Conservation (phyloP, 768 basidiomycete genomes). For the Suillus subaureus region DNA sequence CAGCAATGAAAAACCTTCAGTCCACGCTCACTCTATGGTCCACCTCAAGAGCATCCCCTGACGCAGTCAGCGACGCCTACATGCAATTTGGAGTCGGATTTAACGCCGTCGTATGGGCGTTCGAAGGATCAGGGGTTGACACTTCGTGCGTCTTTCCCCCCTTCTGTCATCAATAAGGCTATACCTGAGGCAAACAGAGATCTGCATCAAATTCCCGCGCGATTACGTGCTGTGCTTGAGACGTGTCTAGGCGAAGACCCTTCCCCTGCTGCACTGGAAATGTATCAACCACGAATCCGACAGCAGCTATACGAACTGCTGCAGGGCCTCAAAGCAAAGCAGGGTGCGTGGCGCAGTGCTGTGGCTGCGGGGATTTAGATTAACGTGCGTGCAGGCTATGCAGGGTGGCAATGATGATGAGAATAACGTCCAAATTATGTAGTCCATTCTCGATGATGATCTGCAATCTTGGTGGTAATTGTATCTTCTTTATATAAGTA, state of each 20-base stretch:
- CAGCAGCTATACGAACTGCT: conserved; percentile 40
- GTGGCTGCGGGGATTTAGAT: conserved; percentile 5
- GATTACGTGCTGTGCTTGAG: conserved; percentile 43
- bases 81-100: conserved; percentile 90
- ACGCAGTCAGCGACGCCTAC: conserved; percentile 86
- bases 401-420: conserved; percentile 10
- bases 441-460: neutral
- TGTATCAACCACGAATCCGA: conserved; percentile 42
- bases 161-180: conserved; percentile 8
- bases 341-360: conserved; percentile 37
- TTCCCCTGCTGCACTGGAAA: conserved; percentile 34
- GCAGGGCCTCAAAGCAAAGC: conserved; percentile 44
- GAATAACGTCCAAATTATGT: neutral
- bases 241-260: conserved; percentile 46
- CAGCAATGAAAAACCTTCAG: conserved; percentile 83
- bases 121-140: conserved; percentile 71
- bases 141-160: conserved; percentile 58
- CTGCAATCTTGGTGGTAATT: neutral
- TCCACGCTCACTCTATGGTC: conserved; percentile 75
- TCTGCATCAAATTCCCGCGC: conserved; percentile 39
- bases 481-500: conserved; percentile 3
- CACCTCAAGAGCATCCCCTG: conserved; percentile 54
- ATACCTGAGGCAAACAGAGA: conserved; percentile 33
- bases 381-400: conserved; percentile 5
- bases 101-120: conserved; percentile 76